Base-by-base conservation (phyloP, 371 early-diverging fungal genomes). In the Thermomucor indicae-seudaticae region DNA sequence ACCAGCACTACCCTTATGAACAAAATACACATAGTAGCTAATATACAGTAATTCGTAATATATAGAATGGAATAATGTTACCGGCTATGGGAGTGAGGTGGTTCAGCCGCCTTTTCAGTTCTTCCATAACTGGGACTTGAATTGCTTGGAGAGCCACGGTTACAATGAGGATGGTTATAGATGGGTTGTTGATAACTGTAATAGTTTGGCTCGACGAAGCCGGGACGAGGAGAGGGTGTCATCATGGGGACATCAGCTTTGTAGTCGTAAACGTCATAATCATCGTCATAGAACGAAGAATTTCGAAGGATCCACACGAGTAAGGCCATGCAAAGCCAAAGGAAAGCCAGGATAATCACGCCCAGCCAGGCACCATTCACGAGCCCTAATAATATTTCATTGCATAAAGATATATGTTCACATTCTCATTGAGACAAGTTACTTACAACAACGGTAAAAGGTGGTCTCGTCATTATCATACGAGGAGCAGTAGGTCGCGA, bases 361-460 rank as follows among this genome's bases (percentile, higher is more conserved):
- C 50, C 56, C 12, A 56, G 20, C 56, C 56, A 56, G 14, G 29
- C 35, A 19, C 56, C 56, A 29, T 56, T 56, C 11, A 48, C 25
- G 17, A 56, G 43, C 56, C 56, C 56, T 56, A 35, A 28, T n/a
- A 24, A 23, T 17, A 39, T n/a, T 35, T 53, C n/a, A 22, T 19
- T 19, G 17, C 29, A 6, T 34, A 35, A 16, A 43, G 51, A 49
- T 25, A 16, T 10, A 8, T 25, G 8, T 38, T 22, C 25, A 31
- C 31, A 16, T 47, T 32, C 32, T 30, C 28, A 12, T 38, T 38
- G 14, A 23, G n/a, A 20, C 19, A 20, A 17, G n/a, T 48, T 22
- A 54, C 57, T 70, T 58, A 70, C 70, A 71, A 34, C 72, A 71
- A 27, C 72, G 56, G 25, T 46, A 43, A 10, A 32, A 43, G 23